Evolutionary conservation across 805 yeast species (phyloP).

Genomic region (Candida taoyuanica): DNA sequence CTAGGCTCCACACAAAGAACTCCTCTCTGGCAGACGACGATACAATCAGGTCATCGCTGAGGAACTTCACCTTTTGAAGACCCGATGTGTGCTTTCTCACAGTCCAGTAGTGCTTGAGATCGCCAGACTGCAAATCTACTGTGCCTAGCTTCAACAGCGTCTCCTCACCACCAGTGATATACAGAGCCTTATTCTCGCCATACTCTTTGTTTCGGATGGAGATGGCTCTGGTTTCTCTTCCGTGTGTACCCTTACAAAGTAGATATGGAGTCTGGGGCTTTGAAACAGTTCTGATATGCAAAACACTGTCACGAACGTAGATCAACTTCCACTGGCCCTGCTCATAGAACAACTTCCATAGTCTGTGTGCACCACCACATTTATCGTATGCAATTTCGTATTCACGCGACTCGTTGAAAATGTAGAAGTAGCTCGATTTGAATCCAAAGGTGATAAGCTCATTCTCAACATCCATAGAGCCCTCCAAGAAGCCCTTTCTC

Average conservation of each 20-base stretch:
- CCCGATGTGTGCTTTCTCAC: constrained; percentile 86
- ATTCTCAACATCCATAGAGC: constrained; percentile 42
- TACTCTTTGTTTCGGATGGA: constrained; percentile 40
- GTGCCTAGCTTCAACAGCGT: constrained; percentile 64
- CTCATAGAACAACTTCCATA: constrained; percentile 54
- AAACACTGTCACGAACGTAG: constrained; percentile 53
- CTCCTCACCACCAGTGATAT: constrained; percentile 87
- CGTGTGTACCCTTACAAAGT: constrained; percentile 71
- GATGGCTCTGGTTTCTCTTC: constrained; percentile 82
- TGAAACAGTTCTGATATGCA: constrained; percentile 36
- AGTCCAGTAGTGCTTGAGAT: constrained; percentile 48
- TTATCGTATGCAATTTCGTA: constrained; percentile 61
- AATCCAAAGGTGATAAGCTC: constrained; percentile 74
- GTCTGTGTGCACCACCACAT: constrained; percentile 92
- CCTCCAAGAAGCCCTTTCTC: constrained; percentile 78
- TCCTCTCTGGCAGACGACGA: constrained; percentile 86
- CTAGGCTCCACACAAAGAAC: constrained; percentile 70
- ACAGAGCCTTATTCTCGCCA: constrained; percentile 30
- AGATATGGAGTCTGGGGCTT: constrained; percentile 27
- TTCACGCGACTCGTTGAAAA: constrained; percentile 79
- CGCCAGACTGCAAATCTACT: constrained; percentile 34
- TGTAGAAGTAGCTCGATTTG: constrained; percentile 68
- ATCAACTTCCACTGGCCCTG: constrained; percentile 39
- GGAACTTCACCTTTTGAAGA: constrained; percentile 64
- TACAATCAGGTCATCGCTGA: constrained; percentile 44